Evolutionary conservation across 441 rosid genomes (phyloP).

Genomic region (Cnidoscolus chayamansa): DNA sequence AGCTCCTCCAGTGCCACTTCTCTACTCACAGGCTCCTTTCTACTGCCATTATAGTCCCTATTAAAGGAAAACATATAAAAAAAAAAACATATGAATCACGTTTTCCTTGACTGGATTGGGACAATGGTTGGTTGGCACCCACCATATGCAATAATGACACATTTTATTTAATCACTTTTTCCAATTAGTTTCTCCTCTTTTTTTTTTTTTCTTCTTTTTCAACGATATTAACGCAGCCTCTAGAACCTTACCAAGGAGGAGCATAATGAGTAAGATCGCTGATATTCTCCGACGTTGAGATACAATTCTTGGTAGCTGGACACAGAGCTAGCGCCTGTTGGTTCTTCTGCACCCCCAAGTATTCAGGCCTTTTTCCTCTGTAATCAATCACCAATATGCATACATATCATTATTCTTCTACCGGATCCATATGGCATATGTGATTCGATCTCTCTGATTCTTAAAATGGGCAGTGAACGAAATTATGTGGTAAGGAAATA

Average conservation of each 20-base stretch:
- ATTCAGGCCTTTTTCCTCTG: conserved; percentile 54
- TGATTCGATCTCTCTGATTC: not conserved
- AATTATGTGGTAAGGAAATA: not conserved
- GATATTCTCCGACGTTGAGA: conserved; percentile 78
- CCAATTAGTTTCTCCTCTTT: no score
- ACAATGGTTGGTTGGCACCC: not conserved
- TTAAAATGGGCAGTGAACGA: no score
- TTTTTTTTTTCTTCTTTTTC: no score
- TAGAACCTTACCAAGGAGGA: conserved; percentile 64
- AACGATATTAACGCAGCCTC: no score
- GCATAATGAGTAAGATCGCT: conserved; percentile 64
- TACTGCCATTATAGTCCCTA: conserved; percentile 74
- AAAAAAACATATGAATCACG: conserved; percentile 1
- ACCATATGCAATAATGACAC: no score
- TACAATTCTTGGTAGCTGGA: conserved; percentile 81
- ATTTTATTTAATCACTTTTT: no score
- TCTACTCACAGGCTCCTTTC: conserved; percentile 52
- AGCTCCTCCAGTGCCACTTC: conserved; percentile 77
- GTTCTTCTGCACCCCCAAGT: conserved; percentile 78
- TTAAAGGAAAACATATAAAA: not conserved
- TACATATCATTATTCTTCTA: no score
- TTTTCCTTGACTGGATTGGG: not conserved
- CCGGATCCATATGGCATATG: not conserved
- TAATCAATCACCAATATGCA: no score
- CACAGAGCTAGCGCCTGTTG: conserved; percentile 62